A percentile compares a stretch with the other conserved stretches of the same genome.
Conservation (phyloP, 2,329 filamentous ascomycete species). For the Xylariaceae sp. region DNA sequence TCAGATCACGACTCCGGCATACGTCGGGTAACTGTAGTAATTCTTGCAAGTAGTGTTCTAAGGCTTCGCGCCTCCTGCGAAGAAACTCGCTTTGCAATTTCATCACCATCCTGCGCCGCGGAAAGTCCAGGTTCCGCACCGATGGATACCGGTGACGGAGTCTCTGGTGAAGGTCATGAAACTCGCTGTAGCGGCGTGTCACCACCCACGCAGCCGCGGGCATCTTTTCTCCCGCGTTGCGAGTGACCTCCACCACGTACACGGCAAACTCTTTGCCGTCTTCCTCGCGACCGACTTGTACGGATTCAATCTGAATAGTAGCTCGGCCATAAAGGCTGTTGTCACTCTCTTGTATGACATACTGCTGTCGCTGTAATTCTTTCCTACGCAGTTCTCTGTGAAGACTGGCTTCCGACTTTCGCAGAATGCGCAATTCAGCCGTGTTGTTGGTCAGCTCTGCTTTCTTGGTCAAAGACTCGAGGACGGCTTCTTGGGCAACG, state of each 20-base stretch:
- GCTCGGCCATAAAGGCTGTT: slow-evolving; percentile 94
- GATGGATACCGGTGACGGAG: slow-evolving; percentile 81
- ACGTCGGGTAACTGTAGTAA: slow-evolving; percentile 86
- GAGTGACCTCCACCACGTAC: slow-evolving; percentile 87
- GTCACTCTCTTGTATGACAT: slow-evolving; percentile 95
- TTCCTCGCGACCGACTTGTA: slow-evolving; percentile 86
- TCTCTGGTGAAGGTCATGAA: slow-evolving; percentile 89
- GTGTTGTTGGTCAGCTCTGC: slow-evolving; percentile 97
- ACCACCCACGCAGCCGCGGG: slow-evolving; percentile 92
- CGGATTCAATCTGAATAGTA: slow-evolving; percentile 82
- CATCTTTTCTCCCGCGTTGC: slow-evolving; percentile 91
- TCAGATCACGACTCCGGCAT: slow-evolving; percentile 86
- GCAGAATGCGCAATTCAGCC: slow-evolving; percentile 83
- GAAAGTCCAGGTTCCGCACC: slow-evolving; percentile 87
- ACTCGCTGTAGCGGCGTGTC: slow-evolving; percentile 92
- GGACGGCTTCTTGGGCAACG: slow-evolving; percentile 79
- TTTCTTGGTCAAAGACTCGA: slow-evolving; percentile 88
- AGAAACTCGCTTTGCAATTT: slow-evolving; percentile 96
- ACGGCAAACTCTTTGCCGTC: slow-evolving; percentile 91
- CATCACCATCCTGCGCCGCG: slow-evolving; percentile 86
- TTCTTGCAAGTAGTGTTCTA: slow-evolving; percentile 81
- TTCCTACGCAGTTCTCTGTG: slow-evolving; percentile 90
- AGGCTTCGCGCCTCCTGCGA: slow-evolving; percentile 75
- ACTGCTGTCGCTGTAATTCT: slow-evolving; percentile 93
- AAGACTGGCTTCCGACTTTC: slow-evolving; percentile 90